These are phyloP conservation scores for Hortiboletus flavorubellus DNA, from an alignment of 768 basidiomycete genomes.

Conservation along the genomic window DNA sequence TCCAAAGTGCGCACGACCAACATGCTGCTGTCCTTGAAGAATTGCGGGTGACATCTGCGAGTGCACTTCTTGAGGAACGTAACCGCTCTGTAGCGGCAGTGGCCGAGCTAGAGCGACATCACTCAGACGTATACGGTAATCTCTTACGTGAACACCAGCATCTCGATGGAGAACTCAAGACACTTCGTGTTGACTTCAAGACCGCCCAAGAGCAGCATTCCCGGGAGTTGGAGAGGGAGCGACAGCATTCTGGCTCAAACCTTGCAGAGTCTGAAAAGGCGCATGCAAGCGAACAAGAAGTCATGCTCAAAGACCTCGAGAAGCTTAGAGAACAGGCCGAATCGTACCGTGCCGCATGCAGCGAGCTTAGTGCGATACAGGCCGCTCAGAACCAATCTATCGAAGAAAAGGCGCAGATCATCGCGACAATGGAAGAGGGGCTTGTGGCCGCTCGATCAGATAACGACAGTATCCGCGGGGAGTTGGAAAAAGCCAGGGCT, in stretches of 20 bases:
- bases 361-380: slow-evolving; percentile 38
- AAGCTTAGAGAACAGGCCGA: slow-evolving; percentile 50
- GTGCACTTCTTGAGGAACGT: slow-evolving; percentile 44
- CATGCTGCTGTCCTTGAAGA: slow-evolving; percentile 38
- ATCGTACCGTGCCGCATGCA: slow-evolving; percentile 43
- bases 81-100: slow-evolving; percentile 42
- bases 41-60: slow-evolving; percentile 31
- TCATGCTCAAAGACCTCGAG: slow-evolving; percentile 46
- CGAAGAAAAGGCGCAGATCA: slow-evolving; percentile 45
- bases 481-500: slow-evolving; percentile 46
- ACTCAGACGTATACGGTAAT: slow-evolving; percentile 46
- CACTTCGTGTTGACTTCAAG: slow-evolving; percentile 44
- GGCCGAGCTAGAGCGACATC: slow-evolving; percentile 48
- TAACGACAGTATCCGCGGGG: slow-evolving; percentile 40
- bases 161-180: slow-evolving; percentile 53
- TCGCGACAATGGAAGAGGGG: slow-evolving; percentile 49
- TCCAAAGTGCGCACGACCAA: slow-evolving; percentile 37
- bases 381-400: slow-evolving; percentile 47
- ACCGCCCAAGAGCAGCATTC: slow-evolving; percentile 22
- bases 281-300: slow-evolving; percentile 21
- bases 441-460: slow-evolving; percentile 40
- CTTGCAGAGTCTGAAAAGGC: slow-evolving; percentile 17
- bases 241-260: slow-evolving; percentile 21
- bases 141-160: slow-evolving; percentile 35
- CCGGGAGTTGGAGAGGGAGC: slow-evolving; percentile 26